These are phyloP conservation scores for Spatholobus suberectus DNA, from an alignment of 306 rosid species.

Conservation along the genomic window DNA sequence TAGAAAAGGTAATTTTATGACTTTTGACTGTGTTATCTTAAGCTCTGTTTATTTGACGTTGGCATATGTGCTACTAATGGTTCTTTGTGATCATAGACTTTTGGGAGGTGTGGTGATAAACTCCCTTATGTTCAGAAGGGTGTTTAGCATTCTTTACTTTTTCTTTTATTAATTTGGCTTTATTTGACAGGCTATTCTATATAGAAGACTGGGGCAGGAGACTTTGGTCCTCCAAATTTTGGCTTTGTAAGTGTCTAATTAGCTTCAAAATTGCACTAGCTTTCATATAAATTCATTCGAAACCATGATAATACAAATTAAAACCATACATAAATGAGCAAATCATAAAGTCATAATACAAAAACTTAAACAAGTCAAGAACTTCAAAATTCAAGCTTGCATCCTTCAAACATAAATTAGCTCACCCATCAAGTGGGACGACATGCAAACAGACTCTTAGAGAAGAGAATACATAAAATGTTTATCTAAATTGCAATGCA, in stretches of 20 bases:
- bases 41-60: conserved; percentile 25
- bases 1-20: conserved; percentile 73
- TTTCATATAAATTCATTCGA: conserved; percentile 12
- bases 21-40: conserved; percentile 35
- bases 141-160: neutral
- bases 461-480: neutral
- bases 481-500: neutral
- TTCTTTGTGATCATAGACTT: conserved; percentile 18
- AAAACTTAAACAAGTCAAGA: neutral
- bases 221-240: conserved; percentile 90
- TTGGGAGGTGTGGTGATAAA: neutral
- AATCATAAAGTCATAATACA: neutral
- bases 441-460: neutral
- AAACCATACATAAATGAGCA: neutral
- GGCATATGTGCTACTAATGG: conserved; percentile 29
- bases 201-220: conserved; percentile 97
- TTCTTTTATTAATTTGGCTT: conserved; percentile 27
- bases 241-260: conserved; percentile 81
- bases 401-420: neutral
- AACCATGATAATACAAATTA: neutral
- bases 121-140: neutral
- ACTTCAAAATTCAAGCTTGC: neutral
- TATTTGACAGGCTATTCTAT: conserved; percentile 83
- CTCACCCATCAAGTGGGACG: neutral
- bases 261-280: conserved; percentile 21